phyloP scores from a whole-genome alignment of 2,329 filamentous ascomycete genomes.

The Neofusicoccum kwambonambiense region DNA sequence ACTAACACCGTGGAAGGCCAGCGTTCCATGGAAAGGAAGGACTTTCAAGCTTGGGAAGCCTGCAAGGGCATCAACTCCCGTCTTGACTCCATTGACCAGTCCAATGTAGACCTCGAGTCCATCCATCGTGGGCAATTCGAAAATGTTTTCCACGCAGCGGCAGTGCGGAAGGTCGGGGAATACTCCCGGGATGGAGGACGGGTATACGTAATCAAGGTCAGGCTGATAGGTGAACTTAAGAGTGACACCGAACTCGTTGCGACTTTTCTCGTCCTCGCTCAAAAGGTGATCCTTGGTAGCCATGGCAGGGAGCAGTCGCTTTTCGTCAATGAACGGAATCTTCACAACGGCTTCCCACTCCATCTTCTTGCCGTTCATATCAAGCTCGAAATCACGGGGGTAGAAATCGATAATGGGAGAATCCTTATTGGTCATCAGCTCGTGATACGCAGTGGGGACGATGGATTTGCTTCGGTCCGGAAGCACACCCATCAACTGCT shows the following conservation, averaged over 20 bases:
- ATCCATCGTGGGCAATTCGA: conserved; percentile 89
- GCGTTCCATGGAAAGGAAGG: conserved; percentile 74
- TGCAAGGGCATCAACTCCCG: conserved; percentile 80
- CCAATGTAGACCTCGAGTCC: conserved; percentile 83
- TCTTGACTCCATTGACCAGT: conserved; percentile 77
- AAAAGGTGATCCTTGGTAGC: conserved; percentile 75
- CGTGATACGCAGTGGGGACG: conserved; percentile 81
- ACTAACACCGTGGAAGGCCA: conserved; percentile 86
- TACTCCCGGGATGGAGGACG: conserved; percentile 81
- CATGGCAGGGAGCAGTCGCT: conserved; percentile 81
- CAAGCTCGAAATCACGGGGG: conserved; percentile 90
- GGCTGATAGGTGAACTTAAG: conserved; percentile 88
- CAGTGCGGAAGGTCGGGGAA: conserved; percentile 88
- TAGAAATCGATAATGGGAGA: conserved; percentile 99
- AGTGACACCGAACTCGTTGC: conserved; percentile 89
- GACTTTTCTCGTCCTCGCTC: conserved; percentile 71
- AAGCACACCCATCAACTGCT: conserved; percentile 97
- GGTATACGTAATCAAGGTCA: conserved; percentile 76
- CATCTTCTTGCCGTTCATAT: conserved; percentile 99
- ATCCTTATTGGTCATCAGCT: conserved; percentile 84
- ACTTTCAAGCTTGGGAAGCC: conserved; percentile 91
- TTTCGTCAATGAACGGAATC: conserved; percentile 97
- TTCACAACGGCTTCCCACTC: conserved; percentile 99
- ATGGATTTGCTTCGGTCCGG: conserved; percentile 97
- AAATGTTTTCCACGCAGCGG: conserved; percentile 92